Conservation (phyloP, 495 filamentous ascomycete genomes). For the Trichocladium antarcticum region DNA sequence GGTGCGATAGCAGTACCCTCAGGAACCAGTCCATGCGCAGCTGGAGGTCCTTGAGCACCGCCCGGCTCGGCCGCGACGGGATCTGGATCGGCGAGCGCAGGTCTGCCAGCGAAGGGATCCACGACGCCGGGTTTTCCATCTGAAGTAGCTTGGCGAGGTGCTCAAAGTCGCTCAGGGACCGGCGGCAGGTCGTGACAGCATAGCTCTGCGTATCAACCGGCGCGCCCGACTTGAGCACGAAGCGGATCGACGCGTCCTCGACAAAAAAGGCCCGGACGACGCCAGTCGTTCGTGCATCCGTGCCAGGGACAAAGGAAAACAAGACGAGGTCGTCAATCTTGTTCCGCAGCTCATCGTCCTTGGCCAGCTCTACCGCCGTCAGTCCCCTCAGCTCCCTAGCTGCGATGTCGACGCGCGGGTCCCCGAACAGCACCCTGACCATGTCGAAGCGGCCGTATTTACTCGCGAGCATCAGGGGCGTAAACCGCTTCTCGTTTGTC, state of each 20-base stretch:
- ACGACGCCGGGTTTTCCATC: slow-evolving; percentile 88
- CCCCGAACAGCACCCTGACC: slow-evolving; percentile 77
- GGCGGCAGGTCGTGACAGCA: slow-evolving; percentile 85
- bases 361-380: slow-evolving; percentile 92
- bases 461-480: slow-evolving; percentile 95
- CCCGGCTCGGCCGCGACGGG: slow-evolving; percentile 78
- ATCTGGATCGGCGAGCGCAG: slow-evolving; percentile 85
- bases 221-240: slow-evolving; percentile 89
- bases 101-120: slow-evolving; percentile 71
- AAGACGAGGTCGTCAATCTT: slow-evolving; percentile 88
- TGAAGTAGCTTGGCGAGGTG: slow-evolving; percentile 78
- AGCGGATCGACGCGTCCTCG: slow-evolving; percentile 85
- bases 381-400: slow-evolving; percentile 80
- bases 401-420: slow-evolving; percentile 73
- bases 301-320: slow-evolving; percentile 57
- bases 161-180: slow-evolving; percentile 86
- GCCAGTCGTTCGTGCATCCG: slow-evolving; percentile 76
- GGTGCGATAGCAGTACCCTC: slow-evolving; percentile 72
- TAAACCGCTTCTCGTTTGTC: slow-evolving; percentile 90
- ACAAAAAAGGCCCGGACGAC: slow-evolving; percentile 97
- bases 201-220: slow-evolving; percentile 55
- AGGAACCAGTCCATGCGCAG: slow-evolving; percentile 77
- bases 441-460: slow-evolving; percentile 94
- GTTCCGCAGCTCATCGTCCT: slow-evolving; percentile 96
- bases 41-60: slow-evolving; percentile 79